These are phyloP conservation scores for Mycena leptocephala DNA, from an alignment of 768 basidiomycete species.

Conservation along the genomic window DNA sequence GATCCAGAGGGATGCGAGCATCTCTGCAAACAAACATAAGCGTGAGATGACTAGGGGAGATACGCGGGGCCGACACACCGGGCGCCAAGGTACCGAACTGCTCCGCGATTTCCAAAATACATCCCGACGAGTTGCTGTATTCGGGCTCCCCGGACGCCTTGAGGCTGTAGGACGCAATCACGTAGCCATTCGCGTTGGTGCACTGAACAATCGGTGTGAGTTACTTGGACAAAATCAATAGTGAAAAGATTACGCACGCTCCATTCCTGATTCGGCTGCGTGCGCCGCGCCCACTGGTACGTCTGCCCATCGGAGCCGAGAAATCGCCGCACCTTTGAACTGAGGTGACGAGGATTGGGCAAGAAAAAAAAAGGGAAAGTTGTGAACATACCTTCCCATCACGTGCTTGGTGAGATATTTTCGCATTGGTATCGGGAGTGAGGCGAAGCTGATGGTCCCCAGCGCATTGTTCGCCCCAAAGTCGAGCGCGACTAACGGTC, in stretches of 20 bases:
- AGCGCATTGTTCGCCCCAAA: slow-evolving; percentile 62
- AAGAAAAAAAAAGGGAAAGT: neutral
- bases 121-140: no score
- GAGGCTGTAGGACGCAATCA: slow-evolving; percentile 76
- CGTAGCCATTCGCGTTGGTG: slow-evolving; percentile 63
- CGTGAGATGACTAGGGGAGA: no score
- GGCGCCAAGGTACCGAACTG: slow-evolving; percentile 70
- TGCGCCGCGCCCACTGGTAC: slow-evolving; percentile 73
- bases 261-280: slow-evolving; percentile 72
- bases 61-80: no score
- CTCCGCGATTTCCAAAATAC: no score
- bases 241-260: slow-evolving; percentile 59
- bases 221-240: neutral
- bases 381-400: slow-evolving; percentile 57
- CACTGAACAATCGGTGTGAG: slow-evolving; percentile 60
- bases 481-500: no score
- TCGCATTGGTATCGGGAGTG: slow-evolving; percentile 61
- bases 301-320: slow-evolving; percentile 71
- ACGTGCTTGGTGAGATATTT: slow-evolving; percentile 65
- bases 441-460: slow-evolving; percentile 66
- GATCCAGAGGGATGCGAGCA: no score
- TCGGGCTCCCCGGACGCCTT: no score
- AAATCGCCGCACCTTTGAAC: slow-evolving; percentile 67
- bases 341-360: slow-evolving; percentile 37
- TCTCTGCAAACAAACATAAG: no score